Conservation (phyloP, 2,329 filamentous ascomycete species). For the Laburnicola sp. region DNA sequence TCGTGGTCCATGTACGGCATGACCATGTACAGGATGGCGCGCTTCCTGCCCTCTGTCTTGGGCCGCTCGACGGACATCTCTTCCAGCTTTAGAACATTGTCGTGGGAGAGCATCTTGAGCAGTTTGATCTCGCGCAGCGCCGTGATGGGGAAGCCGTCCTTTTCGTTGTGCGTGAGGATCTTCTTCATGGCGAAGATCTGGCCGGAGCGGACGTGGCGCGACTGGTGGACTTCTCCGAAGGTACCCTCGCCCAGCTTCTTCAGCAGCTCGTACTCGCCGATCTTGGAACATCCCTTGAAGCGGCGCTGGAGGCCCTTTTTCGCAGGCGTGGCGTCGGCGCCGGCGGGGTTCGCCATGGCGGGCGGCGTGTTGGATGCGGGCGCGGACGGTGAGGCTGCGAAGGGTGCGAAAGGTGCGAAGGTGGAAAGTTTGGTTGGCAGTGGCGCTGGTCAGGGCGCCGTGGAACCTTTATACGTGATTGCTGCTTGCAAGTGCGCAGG, state of each 20-base stretch:
- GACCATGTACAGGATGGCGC: constrained; percentile 95
- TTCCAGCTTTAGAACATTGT: constrained; percentile 81
- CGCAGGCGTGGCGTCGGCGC: constrained; percentile 43
- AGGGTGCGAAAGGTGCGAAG: constrained; percentile 1
- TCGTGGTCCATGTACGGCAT: constrained; percentile 99
- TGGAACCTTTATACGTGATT: no score
- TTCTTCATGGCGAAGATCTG: constrained; percentile 89
- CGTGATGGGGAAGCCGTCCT: constrained; percentile 99
- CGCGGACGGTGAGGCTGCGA: background rate
- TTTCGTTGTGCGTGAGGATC: constrained; percentile 99
- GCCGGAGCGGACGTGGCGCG: constrained; percentile 73
- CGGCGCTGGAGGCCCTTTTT: constrained; percentile 56
- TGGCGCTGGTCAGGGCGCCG: constrained; percentile 14
- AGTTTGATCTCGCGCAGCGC: constrained; percentile 97
- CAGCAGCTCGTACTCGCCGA: constrained; percentile 76
- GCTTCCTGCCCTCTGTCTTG: constrained; percentile 59
- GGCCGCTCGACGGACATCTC: constrained; percentile 93
- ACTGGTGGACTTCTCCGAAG: constrained; percentile 95
- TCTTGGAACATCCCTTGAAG: constrained; percentile 84
- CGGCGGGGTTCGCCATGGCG: constrained; percentile 30
- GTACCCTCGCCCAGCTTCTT: constrained; percentile 92
- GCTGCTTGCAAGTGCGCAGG: no score
- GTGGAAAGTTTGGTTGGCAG: background rate
- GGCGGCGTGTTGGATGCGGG: constrained; percentile 4
- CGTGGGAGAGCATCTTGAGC: constrained; percentile 89